A percentile compares a stretch with the other conserved stretches of the same genome.
These are phyloP conservation scores for Kwoniella botswanensis DNA, from an alignment of 768 basidiomycete genomes.

Conservation along the genomic window DNA sequence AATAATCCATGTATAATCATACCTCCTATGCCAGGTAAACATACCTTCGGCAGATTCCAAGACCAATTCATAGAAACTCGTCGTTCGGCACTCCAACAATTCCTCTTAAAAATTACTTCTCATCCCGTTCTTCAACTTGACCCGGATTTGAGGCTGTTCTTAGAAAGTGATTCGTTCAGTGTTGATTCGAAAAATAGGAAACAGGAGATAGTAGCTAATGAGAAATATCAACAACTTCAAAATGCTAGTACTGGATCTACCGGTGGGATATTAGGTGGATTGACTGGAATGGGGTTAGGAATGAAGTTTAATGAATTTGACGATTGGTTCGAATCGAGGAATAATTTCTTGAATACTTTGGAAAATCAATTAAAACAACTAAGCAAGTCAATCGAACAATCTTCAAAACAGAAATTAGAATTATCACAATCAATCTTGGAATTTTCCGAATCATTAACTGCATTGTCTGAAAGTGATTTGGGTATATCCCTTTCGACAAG, in stretches of 20 bases:
- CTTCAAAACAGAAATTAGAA: constrained; percentile 82
- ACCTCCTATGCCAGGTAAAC: constrained; percentile 95
- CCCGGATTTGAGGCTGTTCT: constrained; percentile 81
- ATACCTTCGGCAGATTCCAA: constrained; percentile 86
- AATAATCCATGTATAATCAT: constrained; percentile 98
- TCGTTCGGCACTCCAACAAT: constrained; percentile 80
- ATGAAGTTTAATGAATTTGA: constrained; percentile 53
- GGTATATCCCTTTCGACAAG: constrained; percentile 72
- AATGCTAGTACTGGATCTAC: constrained; percentile 45
- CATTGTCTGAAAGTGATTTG: constrained; percentile 76
- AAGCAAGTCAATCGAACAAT: constrained; percentile 81
- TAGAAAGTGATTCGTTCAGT: constrained; percentile 90
- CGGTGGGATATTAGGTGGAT: constrained; percentile 77
- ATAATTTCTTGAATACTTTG: constrained; percentile 80
- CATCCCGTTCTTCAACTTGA: constrained; percentile 91
- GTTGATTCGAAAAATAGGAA: constrained; percentile 71
- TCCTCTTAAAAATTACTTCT: constrained; percentile 88
- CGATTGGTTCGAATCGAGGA: constrained; percentile 89
- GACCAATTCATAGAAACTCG: constrained; percentile 88
- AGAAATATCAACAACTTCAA: constrained; percentile 68
- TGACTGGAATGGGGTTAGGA: constrained; percentile 67
- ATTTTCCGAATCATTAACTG: constrained; percentile 73
- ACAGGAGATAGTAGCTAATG: constrained; percentile 80
- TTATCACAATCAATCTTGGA: constrained; percentile 74
- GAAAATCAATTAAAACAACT: constrained; percentile 86